These are phyloP conservation scores for Cytospora leucostoma DNA, from an alignment of 2,329 filamentous ascomycete genomes.

Conservation along the genomic window DNA sequence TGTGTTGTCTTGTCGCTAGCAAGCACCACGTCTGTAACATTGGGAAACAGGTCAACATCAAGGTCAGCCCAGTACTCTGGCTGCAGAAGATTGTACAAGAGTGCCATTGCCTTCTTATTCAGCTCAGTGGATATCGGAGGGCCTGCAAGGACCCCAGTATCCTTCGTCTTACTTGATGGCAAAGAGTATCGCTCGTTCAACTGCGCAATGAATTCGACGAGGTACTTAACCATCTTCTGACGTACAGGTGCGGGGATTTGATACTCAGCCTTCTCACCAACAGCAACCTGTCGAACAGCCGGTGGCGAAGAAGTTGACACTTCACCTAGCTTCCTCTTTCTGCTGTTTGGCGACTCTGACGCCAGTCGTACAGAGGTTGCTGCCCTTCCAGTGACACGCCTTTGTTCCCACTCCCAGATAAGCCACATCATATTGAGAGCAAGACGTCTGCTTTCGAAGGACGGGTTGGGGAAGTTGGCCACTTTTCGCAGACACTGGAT, in stretches of 20 bases:
- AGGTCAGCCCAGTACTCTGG: slow-evolving; percentile 89
- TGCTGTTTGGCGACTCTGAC: slow-evolving; percentile 71
- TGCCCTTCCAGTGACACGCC: slow-evolving; percentile 66
- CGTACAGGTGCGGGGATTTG: slow-evolving; percentile 67
- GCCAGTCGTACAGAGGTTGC: slow-evolving; percentile 40
- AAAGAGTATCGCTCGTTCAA: slow-evolving; percentile 83
- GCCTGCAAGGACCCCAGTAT: slow-evolving; percentile 48
- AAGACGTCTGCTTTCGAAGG: slow-evolving; percentile 87
- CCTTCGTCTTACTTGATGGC: slow-evolving; percentile 67
- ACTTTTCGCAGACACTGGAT: slow-evolving; percentile 89
- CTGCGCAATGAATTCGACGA: slow-evolving; percentile 92
- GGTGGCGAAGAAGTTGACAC: slow-evolving; percentile 57
- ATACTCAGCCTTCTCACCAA: slow-evolving; percentile 63
- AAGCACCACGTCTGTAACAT: slow-evolving; percentile 83
- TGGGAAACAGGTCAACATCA: slow-evolving; percentile 87
- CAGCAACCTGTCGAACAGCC: slow-evolving; percentile 47
- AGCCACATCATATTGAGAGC: slow-evolving; percentile 88
- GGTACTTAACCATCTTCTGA: slow-evolving; percentile 86
- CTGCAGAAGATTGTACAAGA: slow-evolving; percentile 83
- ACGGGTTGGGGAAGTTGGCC: slow-evolving; percentile 77
- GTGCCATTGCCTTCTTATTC: slow-evolving; percentile 78
- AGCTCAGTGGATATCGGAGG: slow-evolving; percentile 69
- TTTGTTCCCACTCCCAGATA: slow-evolving; percentile 91
- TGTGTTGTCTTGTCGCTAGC: slow-evolving; percentile 74
- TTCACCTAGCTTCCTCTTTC: slow-evolving; percentile 75